Percentiles rank a stretch among this genome's conserved stretches.
phyloP scores from a whole-genome alignment of 2,329 filamentous ascomycete species.

The Talaromyces albobiverticillius region DNA sequence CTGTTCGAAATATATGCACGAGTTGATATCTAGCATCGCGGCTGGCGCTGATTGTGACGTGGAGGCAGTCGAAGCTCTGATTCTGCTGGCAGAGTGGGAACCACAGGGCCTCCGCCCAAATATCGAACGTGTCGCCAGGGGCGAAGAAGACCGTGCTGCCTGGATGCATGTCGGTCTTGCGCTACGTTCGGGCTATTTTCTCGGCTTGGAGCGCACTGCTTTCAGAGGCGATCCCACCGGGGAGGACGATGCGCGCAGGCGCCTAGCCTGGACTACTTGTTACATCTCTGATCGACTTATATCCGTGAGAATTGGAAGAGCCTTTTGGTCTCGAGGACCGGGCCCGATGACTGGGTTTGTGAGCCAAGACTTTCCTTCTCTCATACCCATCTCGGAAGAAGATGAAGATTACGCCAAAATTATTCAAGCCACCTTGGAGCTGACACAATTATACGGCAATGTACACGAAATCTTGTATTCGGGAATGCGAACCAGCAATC shows the following conservation, averaged over 20 bases:
- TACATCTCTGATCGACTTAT: conserved; percentile 67
- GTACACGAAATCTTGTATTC: conserved; percentile 73
- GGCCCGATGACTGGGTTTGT: conserved; percentile 63
- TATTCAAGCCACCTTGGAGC: conserved; percentile 68
- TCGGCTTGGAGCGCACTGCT: conserved; percentile 66
- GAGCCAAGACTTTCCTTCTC: conserved; percentile 65
- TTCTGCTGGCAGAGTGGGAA: conserved; percentile 71
- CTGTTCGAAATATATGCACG: conserved; percentile 68
- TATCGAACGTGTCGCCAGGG: conserved; percentile 63
- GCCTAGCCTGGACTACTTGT: conserved; percentile 67
- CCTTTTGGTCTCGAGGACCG: conserved; percentile 71
- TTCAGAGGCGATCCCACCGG: conserved; percentile 60
- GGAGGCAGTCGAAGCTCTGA: conserved; percentile 67
- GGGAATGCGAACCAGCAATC: conserved; percentile 65
- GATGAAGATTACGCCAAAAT: conserved; percentile 67
- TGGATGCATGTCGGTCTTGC: conserved; percentile 77
- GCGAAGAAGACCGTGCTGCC: conserved; percentile 70
- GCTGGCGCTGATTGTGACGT: conserved; percentile 66
- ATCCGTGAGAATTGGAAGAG: conserved; percentile 67
- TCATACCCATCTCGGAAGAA: conserved; percentile 57
- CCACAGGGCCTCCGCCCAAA: conserved; percentile 61
- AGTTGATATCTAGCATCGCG: conserved; percentile 63
- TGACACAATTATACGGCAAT: conserved; percentile 70
- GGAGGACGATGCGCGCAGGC: conserved; percentile 61
- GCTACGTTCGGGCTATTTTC: conserved; percentile 66